A percentile compares a stretch with the other conserved stretches of the same genome.
Evolutionary conservation across 345 rosid genomes (phyloP).

Genomic region (Lagerstroemia speciosa): DNA sequence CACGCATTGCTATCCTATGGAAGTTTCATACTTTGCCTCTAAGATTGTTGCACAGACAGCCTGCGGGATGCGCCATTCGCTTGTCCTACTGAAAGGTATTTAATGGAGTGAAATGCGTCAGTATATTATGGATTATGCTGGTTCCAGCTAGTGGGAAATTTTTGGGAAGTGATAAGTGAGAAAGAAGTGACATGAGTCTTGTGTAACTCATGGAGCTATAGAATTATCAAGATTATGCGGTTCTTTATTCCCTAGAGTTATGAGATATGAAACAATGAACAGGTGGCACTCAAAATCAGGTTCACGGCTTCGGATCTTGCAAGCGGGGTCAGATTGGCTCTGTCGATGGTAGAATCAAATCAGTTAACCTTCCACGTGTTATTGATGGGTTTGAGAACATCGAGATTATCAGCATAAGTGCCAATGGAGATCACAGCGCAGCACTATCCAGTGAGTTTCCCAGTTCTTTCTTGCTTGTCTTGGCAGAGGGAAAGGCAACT

Average conservation of each 20-base stretch:
- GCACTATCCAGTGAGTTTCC: slow-evolving; percentile 54
- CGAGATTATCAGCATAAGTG: slow-evolving; percentile 38
- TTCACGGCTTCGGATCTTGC: slow-evolving; percentile 76
- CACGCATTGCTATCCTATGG: slow-evolving; percentile 40
- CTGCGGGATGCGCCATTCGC: slow-evolving; percentile 92
- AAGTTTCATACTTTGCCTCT: slow-evolving; percentile 51
- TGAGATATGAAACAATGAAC: slow-evolving; percentile 7
- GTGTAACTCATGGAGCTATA: not conserved
- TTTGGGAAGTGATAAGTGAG: not conserved
- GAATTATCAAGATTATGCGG: not conserved
- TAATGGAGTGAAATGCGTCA: not conserved
- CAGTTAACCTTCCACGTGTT: slow-evolving; percentile 40
- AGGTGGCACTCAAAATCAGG: slow-evolving; percentile 32
- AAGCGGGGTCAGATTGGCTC: slow-evolving; percentile 84
- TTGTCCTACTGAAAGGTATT: slow-evolving; percentile 68
- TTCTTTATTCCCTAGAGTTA: not conserved
- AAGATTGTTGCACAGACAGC: slow-evolving; percentile 54
- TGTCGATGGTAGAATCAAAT: slow-evolving; percentile 30
- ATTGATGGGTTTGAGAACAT: slow-evolving; percentile 44
- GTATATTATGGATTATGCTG: not conserved
- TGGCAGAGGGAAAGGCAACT: not conserved
- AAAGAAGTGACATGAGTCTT: not conserved
- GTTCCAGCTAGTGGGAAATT: not conserved
- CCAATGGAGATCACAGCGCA: slow-evolving; percentile 85
- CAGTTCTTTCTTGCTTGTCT: not conserved